Evolutionary conservation across 208 protist species (phyloP).

Genomic region (Naegleria gruberi): DNA sequence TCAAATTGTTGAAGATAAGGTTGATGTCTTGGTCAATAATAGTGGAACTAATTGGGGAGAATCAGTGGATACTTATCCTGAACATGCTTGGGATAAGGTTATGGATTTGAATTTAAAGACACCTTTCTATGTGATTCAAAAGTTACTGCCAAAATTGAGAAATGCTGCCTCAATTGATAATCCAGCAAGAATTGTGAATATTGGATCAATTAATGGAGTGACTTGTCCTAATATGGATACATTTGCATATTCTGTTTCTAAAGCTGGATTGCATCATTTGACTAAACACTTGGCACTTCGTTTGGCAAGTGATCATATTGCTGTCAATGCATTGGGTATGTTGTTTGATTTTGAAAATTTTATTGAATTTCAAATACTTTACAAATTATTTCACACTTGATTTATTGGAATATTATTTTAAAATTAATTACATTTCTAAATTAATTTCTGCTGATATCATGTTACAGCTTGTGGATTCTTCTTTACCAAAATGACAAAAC

Average conservation of each 20-base stretch:
- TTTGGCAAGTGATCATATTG: not conserved
- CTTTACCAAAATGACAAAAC: not conserved
- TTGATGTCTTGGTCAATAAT: slow-evolving; percentile 13
- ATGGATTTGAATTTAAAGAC: not conserved
- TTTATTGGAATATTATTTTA: too few relatives aligned
- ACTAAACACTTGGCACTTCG: not conserved
- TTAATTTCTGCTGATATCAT: too few relatives aligned
- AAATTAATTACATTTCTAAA: not conserved
- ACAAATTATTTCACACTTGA: too few relatives aligned
- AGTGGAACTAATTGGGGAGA: not conserved
- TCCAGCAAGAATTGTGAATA: not conserved
- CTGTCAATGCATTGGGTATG: not conserved
- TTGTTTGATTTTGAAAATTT: too few relatives aligned
- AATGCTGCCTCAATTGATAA: not conserved
- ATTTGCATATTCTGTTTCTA: slow-evolving; percentile 15
- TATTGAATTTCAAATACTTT: too few relatives aligned
- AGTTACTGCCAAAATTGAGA: not conserved
- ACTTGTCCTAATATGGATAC: not conserved
- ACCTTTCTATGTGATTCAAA: not conserved
- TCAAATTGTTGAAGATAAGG: not conserved
- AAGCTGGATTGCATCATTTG: slow-evolving; percentile 8
- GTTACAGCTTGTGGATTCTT: not conserved
- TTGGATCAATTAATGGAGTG: not conserved
- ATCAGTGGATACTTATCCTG: not conserved
- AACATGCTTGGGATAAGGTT: slow-evolving; percentile 11